Conservation (phyloP, 345 rosid species). For the Linum trigynum region DNA sequence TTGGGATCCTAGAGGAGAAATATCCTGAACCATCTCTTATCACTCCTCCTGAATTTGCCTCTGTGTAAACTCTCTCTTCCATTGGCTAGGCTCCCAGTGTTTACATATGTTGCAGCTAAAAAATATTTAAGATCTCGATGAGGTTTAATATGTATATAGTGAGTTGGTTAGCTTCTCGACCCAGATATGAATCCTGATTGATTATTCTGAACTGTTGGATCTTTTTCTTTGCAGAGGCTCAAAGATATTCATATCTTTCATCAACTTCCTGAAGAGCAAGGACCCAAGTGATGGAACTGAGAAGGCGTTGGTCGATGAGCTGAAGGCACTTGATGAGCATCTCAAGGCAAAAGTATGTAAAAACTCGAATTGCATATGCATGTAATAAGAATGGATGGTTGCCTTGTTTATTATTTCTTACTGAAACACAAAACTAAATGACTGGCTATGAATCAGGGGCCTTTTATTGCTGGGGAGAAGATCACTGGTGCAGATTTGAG, state of each 20-base stretch:
- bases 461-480: slow-evolving; percentile 71
- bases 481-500: slow-evolving; percentile 64
- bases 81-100: neutral
- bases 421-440: slow-evolving; percentile 1
- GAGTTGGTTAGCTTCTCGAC: too few species aligned
- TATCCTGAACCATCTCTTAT: slow-evolving; percentile 61
- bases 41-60: slow-evolving; percentile 53
- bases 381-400: neutral
- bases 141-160: neutral
- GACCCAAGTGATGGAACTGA: slow-evolving; percentile 68
- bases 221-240: slow-evolving; percentile 41
- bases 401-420: slow-evolving; percentile 4
- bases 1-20: slow-evolving; percentile 68
- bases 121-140: too few species aligned
- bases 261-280: slow-evolving; percentile 74
- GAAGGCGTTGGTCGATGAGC: slow-evolving; percentile 60
- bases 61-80: slow-evolving; percentile 36
- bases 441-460: slow-evolving; percentile 38
- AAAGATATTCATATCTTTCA: slow-evolving; percentile 51
- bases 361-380: slow-evolving; percentile 1
- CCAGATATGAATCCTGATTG: too few species aligned
- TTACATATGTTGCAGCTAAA: too few species aligned
- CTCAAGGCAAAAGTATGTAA: slow-evolving; percentile 50
- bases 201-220: neutral
- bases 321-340: slow-evolving; percentile 75